Base-by-base conservation (phyloP, 192 early-diverging fungal species). In the Backusella circina region DNA sequence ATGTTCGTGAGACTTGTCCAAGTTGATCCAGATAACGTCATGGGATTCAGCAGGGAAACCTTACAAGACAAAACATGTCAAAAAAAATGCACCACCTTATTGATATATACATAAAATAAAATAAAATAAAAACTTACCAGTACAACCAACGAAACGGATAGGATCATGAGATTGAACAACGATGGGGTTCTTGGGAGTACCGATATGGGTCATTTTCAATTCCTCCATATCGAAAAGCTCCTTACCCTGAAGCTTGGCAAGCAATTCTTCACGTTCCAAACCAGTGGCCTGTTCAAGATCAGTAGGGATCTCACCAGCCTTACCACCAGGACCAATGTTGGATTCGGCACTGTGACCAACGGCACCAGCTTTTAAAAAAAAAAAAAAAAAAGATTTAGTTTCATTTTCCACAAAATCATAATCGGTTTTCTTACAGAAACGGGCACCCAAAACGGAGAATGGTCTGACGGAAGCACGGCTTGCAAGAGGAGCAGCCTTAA, bases 21-120 rank as follows among this genome's bases (percentile, higher is more conserved):
- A 86, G 64, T 90, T 88, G 76, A 99, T 86, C 96, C 96, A 99
- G 82, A 95, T 84, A 70, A 90, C 82, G 75, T 97, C 95, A 81
- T 99, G 98, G 68, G 91, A 89, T 82, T 99, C 98, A 73, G 88
- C 94, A 37, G 97, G 95, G 83, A 90, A 95, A 71, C 98, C 98
- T 92, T 85, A 80, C 31, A 9, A 39, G 16, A 39, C 15, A 18
- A 4, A 37, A 6, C 35, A 64, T n/a, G 13, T 72, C 70, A 47
- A 39, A 47, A 51, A 74, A 70, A 37, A 65, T n/a, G n/a, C n/a
- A n/a, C n/a, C n/a, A n/a, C n/a, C n/a, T n/a, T n/a, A n/a, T n/a
- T n/a, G n/a, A n/a, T n/a, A n/a, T n/a, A n/a, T n/a, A n/a, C n/a
- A n/a, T n/a, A n/a, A n/a, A n/a, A n/a, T n/a, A n/a, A n/a, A n/a